Conservation (phyloP, 2,329 filamentous ascomycete genomes). For the Fusarium verrucosum region DNA sequence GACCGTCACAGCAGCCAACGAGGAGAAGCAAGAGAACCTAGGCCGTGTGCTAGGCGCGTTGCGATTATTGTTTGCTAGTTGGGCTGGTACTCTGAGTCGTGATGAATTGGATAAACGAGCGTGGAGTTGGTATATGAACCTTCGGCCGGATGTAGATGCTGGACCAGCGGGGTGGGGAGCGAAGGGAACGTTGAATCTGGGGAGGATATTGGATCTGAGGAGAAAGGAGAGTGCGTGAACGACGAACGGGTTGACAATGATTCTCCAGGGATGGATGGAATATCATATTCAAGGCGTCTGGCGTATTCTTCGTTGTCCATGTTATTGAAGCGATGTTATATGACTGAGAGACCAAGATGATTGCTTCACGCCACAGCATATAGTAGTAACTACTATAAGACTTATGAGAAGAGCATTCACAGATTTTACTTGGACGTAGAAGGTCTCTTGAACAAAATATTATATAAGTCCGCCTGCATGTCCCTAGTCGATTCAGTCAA, state of each 20-base stretch:
- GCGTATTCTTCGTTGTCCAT: neutral
- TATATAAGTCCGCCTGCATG: neutral
- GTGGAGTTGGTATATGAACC: conserved; percentile 83
- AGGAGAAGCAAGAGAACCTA: conserved; percentile 75
- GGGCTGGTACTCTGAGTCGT: conserved; percentile 69
- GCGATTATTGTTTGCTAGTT: conserved; percentile 77
- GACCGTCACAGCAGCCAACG: conserved; percentile 60
- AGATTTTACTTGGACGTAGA: too few relatives aligned
- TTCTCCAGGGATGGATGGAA: too few relatives aligned
- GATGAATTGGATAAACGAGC: conserved; percentile 78
- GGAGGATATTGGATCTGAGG: conserved; percentile 70
- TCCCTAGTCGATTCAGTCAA: neutral
- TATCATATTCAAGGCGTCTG: neutral
- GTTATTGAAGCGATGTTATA: neutral
- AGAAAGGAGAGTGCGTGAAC: conserved; percentile 34
- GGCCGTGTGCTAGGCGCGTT: conserved; percentile 75
- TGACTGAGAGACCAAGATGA: too few relatives aligned
- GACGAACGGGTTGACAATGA: neutral
- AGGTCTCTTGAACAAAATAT: too few relatives aligned
- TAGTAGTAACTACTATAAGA: too few relatives aligned
- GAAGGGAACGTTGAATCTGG: conserved; percentile 74
- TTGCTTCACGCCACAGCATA: neutral
- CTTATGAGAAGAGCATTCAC: too few relatives aligned
- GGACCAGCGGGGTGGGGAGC: conserved; percentile 85
- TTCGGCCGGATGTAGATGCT: conserved; percentile 78